phyloP scores from a whole-genome alignment of 179 eudicot species.

The Heliamphora pulchella region DNA sequence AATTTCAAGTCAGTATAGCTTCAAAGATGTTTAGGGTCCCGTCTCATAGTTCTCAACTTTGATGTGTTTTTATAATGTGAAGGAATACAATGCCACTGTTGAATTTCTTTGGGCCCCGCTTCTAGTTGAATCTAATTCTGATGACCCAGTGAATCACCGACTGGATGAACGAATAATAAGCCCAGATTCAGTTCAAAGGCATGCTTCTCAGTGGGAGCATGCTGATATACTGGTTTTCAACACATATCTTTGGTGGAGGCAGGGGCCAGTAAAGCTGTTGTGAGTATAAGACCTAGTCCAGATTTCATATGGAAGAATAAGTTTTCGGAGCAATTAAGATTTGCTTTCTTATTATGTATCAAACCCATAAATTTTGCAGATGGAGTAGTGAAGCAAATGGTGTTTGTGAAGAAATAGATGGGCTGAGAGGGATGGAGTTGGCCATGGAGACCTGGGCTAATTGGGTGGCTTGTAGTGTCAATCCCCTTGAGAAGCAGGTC shows the following conservation, averaged over 20 bases:
- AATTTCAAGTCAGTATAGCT: neutral
- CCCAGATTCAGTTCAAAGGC: constrained; percentile 75
- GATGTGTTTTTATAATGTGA: constrained; percentile 18
- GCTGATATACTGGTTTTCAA: constrained; percentile 89
- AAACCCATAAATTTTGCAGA: constrained; percentile 30
- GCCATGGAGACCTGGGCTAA: constrained; percentile 91
- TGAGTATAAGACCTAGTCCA: constrained; percentile 35
- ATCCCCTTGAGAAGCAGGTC: constrained; percentile 55
- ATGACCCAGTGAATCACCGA: constrained; percentile 89
- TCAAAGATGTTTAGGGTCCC: neutral
- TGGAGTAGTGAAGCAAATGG: constrained; percentile 61
- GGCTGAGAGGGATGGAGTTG: constrained; percentile 71
- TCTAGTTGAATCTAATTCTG: constrained; percentile 93
- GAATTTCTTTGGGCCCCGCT: constrained; percentile 97
- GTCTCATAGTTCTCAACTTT: constrained; percentile 10
- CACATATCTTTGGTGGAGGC: constrained; percentile 95
- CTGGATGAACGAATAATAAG: constrained; percentile 70
- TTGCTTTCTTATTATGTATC: neutral
- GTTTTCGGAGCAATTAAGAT: constrained; percentile 2
- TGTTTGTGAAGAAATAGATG: constrained; percentile 75
- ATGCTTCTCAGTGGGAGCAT: constrained; percentile 68
- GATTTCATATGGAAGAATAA: neutral
- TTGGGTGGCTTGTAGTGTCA: constrained; percentile 58
- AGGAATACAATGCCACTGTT: constrained; percentile 87
- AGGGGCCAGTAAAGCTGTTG: constrained; percentile 84